Evolutionary conservation across 306 rosid species (phyloP).

Genomic region (Sesbania bispinosa): DNA sequence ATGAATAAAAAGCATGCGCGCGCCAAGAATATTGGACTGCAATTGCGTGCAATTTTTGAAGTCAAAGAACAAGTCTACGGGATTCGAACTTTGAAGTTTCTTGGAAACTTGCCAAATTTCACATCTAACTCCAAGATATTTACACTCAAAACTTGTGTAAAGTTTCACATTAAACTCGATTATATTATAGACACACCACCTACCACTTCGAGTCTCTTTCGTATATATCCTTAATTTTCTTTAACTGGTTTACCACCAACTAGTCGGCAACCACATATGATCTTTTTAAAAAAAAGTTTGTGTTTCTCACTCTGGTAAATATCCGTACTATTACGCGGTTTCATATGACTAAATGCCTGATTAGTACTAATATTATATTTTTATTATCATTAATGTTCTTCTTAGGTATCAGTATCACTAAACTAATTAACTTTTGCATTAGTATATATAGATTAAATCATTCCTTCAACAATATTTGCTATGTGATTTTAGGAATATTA

Average conservation of each 20-base stretch:
- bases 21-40: not conserved
- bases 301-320: not conserved
- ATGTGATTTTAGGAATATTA: too few relatives aligned
- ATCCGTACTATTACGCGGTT: not conserved
- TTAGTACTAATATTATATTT: not conserved
- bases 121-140: not conserved
- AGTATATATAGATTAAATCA: not conserved
- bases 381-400: not conserved
- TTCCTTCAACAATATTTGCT: not conserved
- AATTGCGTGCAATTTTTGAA: not conserved
- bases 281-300: not conserved
- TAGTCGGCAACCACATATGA: conserved; percentile 6
- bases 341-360: not conserved
- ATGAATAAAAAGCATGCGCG: not conserved
- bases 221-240: not conserved
- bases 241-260: not conserved
- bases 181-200: not conserved
- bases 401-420: not conserved
- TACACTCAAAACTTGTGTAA: not conserved
- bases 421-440: not conserved
- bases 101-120: not conserved
- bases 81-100: conserved; percentile 13
- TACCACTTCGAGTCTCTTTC: not conserved
- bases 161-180: not conserved
- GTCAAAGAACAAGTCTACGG: conserved; percentile 18